These are phyloP conservation scores for Francoa sonchifolia DNA, from an alignment of 441 rosid species.

Conservation along the genomic window DNA sequence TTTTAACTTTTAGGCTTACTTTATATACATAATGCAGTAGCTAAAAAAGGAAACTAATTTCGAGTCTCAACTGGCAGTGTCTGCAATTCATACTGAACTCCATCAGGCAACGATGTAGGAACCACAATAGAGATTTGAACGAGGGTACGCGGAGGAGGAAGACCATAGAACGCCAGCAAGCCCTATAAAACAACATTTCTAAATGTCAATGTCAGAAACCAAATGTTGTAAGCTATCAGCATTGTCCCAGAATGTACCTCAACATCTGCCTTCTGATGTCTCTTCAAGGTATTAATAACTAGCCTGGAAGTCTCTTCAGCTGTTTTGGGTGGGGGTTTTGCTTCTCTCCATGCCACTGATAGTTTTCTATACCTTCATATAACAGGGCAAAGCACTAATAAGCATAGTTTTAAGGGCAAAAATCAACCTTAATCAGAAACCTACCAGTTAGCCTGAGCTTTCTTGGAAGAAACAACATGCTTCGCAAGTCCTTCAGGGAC, in stretches of 20 bases:
- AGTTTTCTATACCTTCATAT: background rate
- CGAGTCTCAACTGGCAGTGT: conserved; percentile 41
- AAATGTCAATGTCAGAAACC: no score
- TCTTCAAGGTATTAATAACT: background rate
- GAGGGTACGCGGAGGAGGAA: conserved; percentile 48
- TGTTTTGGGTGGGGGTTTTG: background rate
- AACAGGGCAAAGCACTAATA: background rate
- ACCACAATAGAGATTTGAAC: conserved; percentile 24
- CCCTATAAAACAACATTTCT: conserved; percentile 24
- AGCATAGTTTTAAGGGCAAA: background rate
- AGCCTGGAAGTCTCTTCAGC: background rate
- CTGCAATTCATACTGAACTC: conserved; percentile 43
- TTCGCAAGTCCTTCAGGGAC: background rate
- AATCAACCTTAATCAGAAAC: background rate
- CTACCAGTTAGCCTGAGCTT: background rate
- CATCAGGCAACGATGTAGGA: conserved; percentile 43
- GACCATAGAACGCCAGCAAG: conserved; percentile 65
- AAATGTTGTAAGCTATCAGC: background rate
- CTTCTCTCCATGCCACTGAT: background rate
- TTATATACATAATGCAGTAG: background rate
- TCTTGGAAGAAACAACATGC: background rate
- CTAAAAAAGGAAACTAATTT: background rate
- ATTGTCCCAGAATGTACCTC: background rate
- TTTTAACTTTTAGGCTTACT: no score
- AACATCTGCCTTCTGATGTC: background rate